Conservation (phyloP, 305 asterid species). For the Plantago rigida region DNA sequence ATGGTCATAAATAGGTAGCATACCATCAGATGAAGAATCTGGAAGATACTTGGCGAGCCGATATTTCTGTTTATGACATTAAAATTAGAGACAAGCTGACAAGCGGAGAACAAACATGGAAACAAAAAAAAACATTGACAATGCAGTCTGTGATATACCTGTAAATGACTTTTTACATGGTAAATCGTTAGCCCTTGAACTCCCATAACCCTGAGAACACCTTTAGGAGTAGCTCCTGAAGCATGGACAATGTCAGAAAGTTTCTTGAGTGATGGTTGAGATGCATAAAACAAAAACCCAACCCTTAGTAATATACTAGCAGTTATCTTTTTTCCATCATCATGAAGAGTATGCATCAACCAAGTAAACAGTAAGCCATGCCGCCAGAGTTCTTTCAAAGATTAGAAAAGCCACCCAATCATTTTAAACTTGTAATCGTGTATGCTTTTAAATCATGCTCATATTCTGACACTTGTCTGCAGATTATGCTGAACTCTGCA, state of each 20-base stretch:
- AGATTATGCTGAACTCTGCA: background rate
- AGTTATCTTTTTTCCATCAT: constrained; percentile 4
- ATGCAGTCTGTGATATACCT: constrained; percentile 40
- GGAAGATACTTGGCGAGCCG: constrained; percentile 98
- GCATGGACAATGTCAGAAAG: constrained; percentile 17
- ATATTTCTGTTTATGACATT: constrained; percentile 57
- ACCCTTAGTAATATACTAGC: background rate
- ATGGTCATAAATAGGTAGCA: constrained; percentile 22
- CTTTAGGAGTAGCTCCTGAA: constrained; percentile 98
- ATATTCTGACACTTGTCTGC: background rate
- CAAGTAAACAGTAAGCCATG: constrained; percentile 6
- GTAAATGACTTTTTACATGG: constrained; percentile 97
- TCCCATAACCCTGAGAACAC: constrained; percentile 98
- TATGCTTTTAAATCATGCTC: background rate
- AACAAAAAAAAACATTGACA: constrained; percentile 11
- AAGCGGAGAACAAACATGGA: constrained; percentile 8
- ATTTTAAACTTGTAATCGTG: background rate
- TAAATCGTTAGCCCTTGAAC: constrained; percentile 93
- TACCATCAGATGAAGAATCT: constrained; percentile 92
- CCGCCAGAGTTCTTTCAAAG: constrained; percentile 5
- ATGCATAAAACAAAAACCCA: background rate
- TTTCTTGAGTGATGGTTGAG: constrained; percentile 8
- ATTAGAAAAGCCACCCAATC: background rate
- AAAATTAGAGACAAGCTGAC: constrained; percentile 25
- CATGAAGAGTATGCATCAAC: constrained; percentile 1